Percentiles rank a stretch among this genome's conserved stretches.
Evolutionary conservation across 1,284 basidiomycete genomes (phyloP).

Genomic region (Tremellales sp.): DNA sequence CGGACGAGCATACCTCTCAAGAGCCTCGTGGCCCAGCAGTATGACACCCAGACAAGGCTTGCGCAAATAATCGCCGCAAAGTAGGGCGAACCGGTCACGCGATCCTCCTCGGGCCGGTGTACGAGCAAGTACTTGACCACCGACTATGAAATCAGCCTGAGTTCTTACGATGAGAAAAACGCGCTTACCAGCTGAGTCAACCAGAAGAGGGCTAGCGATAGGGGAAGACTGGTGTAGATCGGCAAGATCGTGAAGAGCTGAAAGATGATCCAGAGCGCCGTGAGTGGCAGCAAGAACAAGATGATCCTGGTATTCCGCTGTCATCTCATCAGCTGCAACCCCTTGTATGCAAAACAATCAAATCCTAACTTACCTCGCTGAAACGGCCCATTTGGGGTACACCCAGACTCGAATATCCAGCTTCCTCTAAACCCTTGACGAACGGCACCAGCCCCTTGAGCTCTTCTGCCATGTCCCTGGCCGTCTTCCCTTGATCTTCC

Average conservation of each 20-base stretch:
- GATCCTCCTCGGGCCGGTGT: slow-evolving; percentile 32
- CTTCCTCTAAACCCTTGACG: slow-evolving; percentile 80
- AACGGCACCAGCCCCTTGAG: slow-evolving; percentile 84
- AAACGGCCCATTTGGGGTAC: slow-evolving; percentile 68
- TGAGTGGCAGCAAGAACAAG: slow-evolving; percentile 74
- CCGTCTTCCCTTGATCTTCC: slow-evolving; percentile 80
- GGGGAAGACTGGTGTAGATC: slow-evolving; percentile 80
- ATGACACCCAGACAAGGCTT: slow-evolving; percentile 82
- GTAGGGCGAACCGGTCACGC: slow-evolving; percentile 61
- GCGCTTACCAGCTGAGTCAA: slow-evolving; percentile 81
- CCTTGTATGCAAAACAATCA: neutral
- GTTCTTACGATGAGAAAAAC: slow-evolving; percentile 1
- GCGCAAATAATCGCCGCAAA: slow-evolving; percentile 84
- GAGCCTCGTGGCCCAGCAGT: slow-evolving; percentile 64
- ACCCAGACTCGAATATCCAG: slow-evolving; percentile 51
- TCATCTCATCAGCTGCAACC: slow-evolving; percentile 1
- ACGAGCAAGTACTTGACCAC: slow-evolving; percentile 28
- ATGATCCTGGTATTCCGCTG: slow-evolving; percentile 73
- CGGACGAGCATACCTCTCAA: slow-evolving; percentile 13
- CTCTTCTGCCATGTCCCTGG: slow-evolving; percentile 91
- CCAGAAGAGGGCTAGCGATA: slow-evolving; percentile 80
- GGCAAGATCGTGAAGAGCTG: slow-evolving; percentile 74
- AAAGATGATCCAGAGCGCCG: slow-evolving; percentile 78
- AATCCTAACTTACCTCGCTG: slow-evolving; percentile 61
- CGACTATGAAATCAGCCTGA: slow-evolving; percentile 13